These are phyloP conservation scores for Poronia punctata DNA, from an alignment of 495 filamentous ascomycete genomes.

Conservation along the genomic window DNA sequence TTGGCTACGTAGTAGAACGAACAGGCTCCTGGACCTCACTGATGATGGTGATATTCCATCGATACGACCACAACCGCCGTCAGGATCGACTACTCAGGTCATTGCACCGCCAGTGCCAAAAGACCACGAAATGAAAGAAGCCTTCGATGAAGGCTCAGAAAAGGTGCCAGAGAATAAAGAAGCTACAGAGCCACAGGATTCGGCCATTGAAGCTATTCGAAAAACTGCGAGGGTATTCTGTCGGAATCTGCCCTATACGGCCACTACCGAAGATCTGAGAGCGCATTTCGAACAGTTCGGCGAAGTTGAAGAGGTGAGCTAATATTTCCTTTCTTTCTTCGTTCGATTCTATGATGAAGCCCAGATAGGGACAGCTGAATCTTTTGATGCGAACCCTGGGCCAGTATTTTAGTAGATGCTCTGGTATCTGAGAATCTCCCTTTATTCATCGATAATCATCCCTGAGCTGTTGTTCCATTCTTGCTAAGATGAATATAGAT, in stretches of 20 bases:
- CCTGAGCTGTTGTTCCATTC: slow-evolving; percentile 15
- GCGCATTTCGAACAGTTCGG: slow-evolving; percentile 64
- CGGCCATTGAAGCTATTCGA: slow-evolving; percentile 42
- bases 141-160: slow-evolving; percentile 18
- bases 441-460: slow-evolving; percentile 19
- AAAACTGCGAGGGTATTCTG: slow-evolving; percentile 71
- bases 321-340: slow-evolving; percentile 7
- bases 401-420: slow-evolving; percentile 62
- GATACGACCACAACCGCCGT: slow-evolving; percentile 13
- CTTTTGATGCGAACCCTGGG: slow-evolving; percentile 53
- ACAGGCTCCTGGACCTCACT: slow-evolving; percentile 73
- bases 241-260: slow-evolving; percentile 78
- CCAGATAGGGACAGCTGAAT: slow-evolving; percentile 99
- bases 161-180: slow-evolving; percentile 20
- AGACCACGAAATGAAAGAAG: slow-evolving; percentile 14
- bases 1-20: slow-evolving; percentile 92
- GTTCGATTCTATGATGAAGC: slow-evolving; percentile 72
- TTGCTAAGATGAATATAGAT: slow-evolving; percentile 26
- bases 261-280: slow-evolving; percentile 69
- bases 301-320: slow-evolving; percentile 77
- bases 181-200: slow-evolving; percentile 23
- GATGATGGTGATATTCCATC: slow-evolving; percentile 47
- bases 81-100: slow-evolving; percentile 3
- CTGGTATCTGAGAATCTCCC: slow-evolving; percentile 40
- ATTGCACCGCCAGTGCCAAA: too few species aligned